A percentile compares a stretch with the other conserved stretches of the same genome.
Evolutionary conservation across 2,329 filamentous ascomycete species (phyloP).

Genomic region (Aspergillus sojae): DNA sequence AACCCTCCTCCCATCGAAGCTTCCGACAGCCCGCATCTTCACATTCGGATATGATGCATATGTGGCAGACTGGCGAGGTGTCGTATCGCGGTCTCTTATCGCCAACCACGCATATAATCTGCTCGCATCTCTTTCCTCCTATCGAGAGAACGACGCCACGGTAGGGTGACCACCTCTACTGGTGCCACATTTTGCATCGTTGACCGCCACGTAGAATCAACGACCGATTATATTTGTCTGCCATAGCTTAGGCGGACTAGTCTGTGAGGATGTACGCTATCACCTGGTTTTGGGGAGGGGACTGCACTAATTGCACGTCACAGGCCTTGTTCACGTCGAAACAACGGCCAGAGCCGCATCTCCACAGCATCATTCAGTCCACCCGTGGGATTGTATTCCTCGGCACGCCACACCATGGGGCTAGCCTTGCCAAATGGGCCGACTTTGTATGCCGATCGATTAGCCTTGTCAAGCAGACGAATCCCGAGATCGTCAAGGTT

Average conservation of each 20-base stretch:
- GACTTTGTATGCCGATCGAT: slow-evolving; percentile 27
- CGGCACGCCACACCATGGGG: slow-evolving; percentile 41
- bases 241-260: slow-evolving; percentile 34
- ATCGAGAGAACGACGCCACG: not conserved
- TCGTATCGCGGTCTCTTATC: not conserved
- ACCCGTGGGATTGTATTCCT: slow-evolving; percentile 40
- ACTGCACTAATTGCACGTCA: not conserved
- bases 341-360: slow-evolving; percentile 34
- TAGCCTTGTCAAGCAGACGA: slow-evolving; percentile 18
- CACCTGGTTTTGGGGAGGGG: not conserved
- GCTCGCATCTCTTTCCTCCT: slow-evolving; percentile 21
- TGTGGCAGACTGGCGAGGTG: slow-evolving; percentile 3
- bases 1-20: slow-evolving; percentile 15
- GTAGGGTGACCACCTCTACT: not conserved
- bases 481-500: not conserved
- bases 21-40: slow-evolving; percentile 13
- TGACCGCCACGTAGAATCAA: not conserved
- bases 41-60: slow-evolving; percentile 22
- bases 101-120: not conserved
- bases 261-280: slow-evolving; percentile 31
- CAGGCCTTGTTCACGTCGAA: not conserved
- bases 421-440: slow-evolving; percentile 37
- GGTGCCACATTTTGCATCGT: not conserved
- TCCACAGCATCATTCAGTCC: slow-evolving; percentile 31
- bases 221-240: slow-evolving; percentile 29